Percentiles rank a stretch among this genome's conserved stretches.
Conservation (phyloP, 805 yeast genomes). For the Ogataea polymorpha region DNA sequence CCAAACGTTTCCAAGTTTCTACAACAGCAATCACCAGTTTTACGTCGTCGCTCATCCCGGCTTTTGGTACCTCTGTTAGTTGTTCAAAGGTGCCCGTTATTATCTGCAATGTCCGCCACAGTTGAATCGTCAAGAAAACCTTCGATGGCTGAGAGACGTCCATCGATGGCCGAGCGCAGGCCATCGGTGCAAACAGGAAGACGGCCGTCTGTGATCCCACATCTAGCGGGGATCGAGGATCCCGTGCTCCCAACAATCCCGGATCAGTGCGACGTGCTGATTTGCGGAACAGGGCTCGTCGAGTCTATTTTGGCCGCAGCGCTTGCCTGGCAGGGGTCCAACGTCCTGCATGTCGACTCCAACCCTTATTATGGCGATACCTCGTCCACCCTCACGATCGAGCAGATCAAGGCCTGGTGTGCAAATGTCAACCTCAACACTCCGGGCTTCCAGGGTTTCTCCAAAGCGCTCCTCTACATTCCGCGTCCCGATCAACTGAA, state of each 20-base stretch:
- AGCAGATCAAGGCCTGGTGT: constrained; percentile 84
- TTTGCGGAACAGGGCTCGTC: constrained; percentile 88
- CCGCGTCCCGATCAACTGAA: constrained; percentile 57
- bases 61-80: not conserved
- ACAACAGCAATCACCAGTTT: not conserved
- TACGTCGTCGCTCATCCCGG: not conserved
- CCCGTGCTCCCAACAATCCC: constrained; percentile 62
- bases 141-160: constrained; percentile 67
- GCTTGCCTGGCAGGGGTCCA: constrained; percentile 97
- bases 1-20: not conserved
- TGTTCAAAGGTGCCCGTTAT: constrained; percentile 3
- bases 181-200: constrained; percentile 31
- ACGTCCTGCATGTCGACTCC: constrained; percentile 83
- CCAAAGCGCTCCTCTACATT: constrained; percentile 75
- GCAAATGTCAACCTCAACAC: constrained; percentile 53
- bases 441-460: constrained; percentile 33
- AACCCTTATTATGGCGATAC: constrained; percentile 87
- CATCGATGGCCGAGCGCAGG: constrained; percentile 43
- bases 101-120: constrained; percentile 18
- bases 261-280: constrained; percentile 80
- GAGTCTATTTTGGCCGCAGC: constrained; percentile 92
- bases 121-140: constrained; percentile 42
- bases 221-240: constrained; percentile 73
- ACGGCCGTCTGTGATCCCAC: constrained; percentile 52
- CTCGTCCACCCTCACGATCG: constrained; percentile 80